Evolutionary conservation across 768 basidiomycete species (phyloP), one percentile per base, ranked within the genome.

Genomic region (Trametes villosa): DNA sequence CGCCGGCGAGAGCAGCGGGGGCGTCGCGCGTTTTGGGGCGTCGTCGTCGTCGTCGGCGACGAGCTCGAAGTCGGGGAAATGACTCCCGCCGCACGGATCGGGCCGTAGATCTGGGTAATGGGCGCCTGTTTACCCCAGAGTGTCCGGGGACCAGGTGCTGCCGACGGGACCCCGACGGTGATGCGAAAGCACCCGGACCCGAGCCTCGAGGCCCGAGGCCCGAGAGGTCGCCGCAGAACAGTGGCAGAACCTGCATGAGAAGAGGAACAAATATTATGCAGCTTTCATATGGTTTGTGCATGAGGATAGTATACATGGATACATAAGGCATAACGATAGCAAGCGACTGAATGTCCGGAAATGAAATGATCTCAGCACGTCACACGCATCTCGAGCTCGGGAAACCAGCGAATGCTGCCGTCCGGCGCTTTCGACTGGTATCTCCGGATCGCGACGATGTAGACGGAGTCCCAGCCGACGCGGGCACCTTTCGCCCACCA

Each of bases 41-140:
- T 62, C 54, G 55, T 53, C 55, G 61, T 40, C 49, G 60, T 45
- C 38, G 40, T 22, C 55, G 44, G 42, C 61, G 61, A 62, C 20
- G 54, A 57, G 42, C 54, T 27, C 55, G 55, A 29, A 45, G n/a
- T 40, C 38, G 36, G 47, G 47, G 15, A 51, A 31, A 36, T 36
- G 45, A 50, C 29, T 50, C 30, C 38, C 15, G 22, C 20, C 49
- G 31, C 17, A 42, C 15, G 51, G 56, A 57, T 49, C 34, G 20
- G 22, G 20, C 13, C 13, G 26, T 45, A 11, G 12, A 26, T 22
- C 20, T 9, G 20, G n/a, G 22, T 38, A 20, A 24, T 38, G 36
- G 22, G 50, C 50, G 34, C 34, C n/a, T 2, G 1, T 5, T 20
- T 27, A 34, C 9, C 30, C 34, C 50, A 15, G 52, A 41, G 52